Evolutionary conservation across 306 rosid species (phyloP), one percentile per base, ranked within the genome.

Genomic region (Rubus parviflorus): DNA sequence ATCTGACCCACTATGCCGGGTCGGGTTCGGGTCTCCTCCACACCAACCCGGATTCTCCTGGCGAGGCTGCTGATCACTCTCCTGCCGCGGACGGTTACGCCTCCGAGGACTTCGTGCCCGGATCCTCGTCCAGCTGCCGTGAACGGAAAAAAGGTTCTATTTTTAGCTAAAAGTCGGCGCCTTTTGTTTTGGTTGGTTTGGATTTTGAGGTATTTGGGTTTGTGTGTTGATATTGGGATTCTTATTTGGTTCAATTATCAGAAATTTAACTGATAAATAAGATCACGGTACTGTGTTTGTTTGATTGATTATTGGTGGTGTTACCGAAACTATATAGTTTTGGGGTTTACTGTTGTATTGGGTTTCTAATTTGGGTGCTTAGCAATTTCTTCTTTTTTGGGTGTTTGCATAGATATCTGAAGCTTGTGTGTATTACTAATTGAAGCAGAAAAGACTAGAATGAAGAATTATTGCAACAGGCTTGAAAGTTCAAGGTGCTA

Each of bases 21-120:
- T 84, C 87, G 53, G 77, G 87, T 63, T 86, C 80, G 57, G 84
- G 79, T 65, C 70, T 77, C 22, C 77, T 58, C 7, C 77, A 83
- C 0, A 85, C 66, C 64, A 90, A 82, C 73, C 98, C 97, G 48
- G 92, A 83, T 25, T 95, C 99, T 2, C 98, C 99, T 0, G 97
- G 94, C 0, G 97, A 95, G 30, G 84, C 85, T 0, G 93, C 91
- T 4, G 99, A 92, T 49, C 97, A 95, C 40, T 90, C 87, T 20
- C 85, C 38, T 0, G 87, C 83, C 1, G 92, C 90, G 1, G 99
- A 89, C 41, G 99, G 99, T 19, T 95, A 95, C 22, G 97, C 98
- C 48, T 95, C 99, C 0, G 99, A 95, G 86, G 99, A 95, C 70
- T 95, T 92, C 54, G 99, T 95, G 64, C 94, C 97, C 19, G 99